Percentiles rank a stretch among this genome's conserved stretches.
These are phyloP conservation scores for Drechmeria coniospora DNA, from an alignment of 2,329 filamentous ascomycete species.

Conservation along the genomic window DNA sequence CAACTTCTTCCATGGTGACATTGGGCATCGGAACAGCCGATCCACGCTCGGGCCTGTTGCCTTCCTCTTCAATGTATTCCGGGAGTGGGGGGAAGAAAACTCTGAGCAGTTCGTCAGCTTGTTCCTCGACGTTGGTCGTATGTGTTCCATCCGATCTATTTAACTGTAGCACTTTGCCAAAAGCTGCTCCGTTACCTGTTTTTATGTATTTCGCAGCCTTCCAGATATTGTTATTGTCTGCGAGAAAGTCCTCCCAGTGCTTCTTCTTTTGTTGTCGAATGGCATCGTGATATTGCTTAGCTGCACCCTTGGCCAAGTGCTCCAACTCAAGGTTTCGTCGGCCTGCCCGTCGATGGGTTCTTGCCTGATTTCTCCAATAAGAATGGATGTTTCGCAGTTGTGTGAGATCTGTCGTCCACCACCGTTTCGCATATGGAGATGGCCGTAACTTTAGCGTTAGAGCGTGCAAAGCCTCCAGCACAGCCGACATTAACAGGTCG, in stretches of 20 bases:
- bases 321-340: background rate
- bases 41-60: background rate
- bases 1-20: background rate
- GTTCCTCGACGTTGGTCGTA: background rate
- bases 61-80: background rate
- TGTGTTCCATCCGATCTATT: background rate
- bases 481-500: too few species aligned
- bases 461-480: too few species aligned
- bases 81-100: background rate
- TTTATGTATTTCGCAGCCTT: background rate
- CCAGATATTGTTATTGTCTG: background rate
- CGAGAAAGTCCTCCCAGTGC: background rate
- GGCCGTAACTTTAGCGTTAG: conserved; percentile 12
- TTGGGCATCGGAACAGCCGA: background rate
- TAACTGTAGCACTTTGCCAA: background rate
- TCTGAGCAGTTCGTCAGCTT: background rate
- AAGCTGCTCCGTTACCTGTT: background rate
- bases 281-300: background rate
- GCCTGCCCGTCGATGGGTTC: background rate
- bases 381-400: conserved; percentile 12
- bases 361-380: background rate
- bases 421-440: conserved; percentile 13
- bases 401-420: conserved; percentile 14
- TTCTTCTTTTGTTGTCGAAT: background rate
- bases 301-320: too few species aligned